These are phyloP conservation scores for Ramaria sp. DNA, from an alignment of 768 basidiomycete genomes.

Conservation along the genomic window DNA sequence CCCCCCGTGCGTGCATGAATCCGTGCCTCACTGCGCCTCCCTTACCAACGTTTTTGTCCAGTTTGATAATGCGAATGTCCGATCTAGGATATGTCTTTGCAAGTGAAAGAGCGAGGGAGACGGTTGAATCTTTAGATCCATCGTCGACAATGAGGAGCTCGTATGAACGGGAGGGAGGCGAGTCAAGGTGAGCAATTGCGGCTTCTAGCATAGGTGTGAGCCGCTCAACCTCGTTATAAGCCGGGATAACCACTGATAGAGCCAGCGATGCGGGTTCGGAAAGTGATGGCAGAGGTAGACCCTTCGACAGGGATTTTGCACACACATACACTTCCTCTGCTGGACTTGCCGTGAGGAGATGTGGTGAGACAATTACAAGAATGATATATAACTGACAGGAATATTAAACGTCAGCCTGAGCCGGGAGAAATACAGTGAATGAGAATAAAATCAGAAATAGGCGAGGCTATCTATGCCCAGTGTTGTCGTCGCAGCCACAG, in stretches of 20 bases:
- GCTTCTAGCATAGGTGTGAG: constrained; percentile 76
- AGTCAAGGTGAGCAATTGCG: constrained; percentile 53
- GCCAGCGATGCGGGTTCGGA: constrained; percentile 46
- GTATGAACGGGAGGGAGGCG: constrained; percentile 38
- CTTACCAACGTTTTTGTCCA: constrained; percentile 80
- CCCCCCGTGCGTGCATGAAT: constrained; percentile 71
- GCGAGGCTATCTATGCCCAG: background rate
- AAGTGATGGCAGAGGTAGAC: constrained; percentile 44
- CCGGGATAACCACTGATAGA: constrained; percentile 78
- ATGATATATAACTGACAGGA: constrained; percentile 53
- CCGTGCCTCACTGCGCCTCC: constrained; percentile 92
- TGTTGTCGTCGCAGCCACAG: constrained; percentile 7
- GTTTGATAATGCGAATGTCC: constrained; percentile 67
- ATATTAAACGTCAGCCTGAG: constrained; percentile 21
- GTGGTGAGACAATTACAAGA: constrained; percentile 67
- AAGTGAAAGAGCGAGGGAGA: constrained; percentile 49
- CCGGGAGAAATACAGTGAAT: background rate
- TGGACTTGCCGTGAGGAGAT: constrained; percentile 45
- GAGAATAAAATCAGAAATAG: background rate
- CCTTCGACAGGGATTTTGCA: constrained; percentile 37
- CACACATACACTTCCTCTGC: constrained; percentile 66
- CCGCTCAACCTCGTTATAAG: constrained; percentile 75
- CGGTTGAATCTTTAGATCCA: constrained; percentile 72
- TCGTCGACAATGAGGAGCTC: constrained; percentile 89
- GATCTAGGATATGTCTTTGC: constrained; percentile 40